Base-by-base conservation (phyloP, 805 yeast genomes). In the Kodamaea fukazawae region DNA sequence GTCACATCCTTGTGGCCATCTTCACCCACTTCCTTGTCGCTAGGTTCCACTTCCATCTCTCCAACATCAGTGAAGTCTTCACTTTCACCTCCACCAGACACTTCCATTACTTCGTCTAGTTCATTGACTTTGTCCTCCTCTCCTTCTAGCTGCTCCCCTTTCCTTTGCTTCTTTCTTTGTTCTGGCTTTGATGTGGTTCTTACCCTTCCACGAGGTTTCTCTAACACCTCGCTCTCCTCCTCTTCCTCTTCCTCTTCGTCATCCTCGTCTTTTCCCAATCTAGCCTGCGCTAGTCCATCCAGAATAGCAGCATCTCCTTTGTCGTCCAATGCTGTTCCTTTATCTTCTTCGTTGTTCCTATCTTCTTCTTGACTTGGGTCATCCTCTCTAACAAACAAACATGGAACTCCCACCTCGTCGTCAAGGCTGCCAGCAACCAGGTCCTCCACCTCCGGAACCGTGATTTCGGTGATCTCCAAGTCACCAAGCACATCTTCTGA, bases 181-280 rank as follows among this genome's bases (percentile, higher is more conserved):
- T n/a, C n/a, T n/a, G n/a, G n/a, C n/a, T n/a, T n/a, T n/a, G n/a
- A n/a, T n/a, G n/a, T n/a, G n/a, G n/a, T n/a, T n/a, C n/a, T n/a
- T n/a, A n/a, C n/a, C n/a, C n/a, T n/a, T n/a, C n/a, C n/a, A n/a
- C n/a, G n/a, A n/a, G n/a, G n/a, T n/a, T n/a, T n/a, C n/a, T n/a
- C n/a, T n/a, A n/a, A n/a, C n/a, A 7, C 23, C 7, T 32, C 18
- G 12, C 14, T 20, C 15, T 42, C 44, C 12, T 40, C 43, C 25
- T 34, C 47, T 4, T 42, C 47, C 29, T 51, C 59, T 15, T 61
- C 41, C 3, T 48, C 47, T 5, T 26, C 31, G 17, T 25, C 37
- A 15, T 27, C 18, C 5, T 6, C 8, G 23, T n/a, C n/a, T n/a
- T n/a, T n/a, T n/a, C n/a, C n/a, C n/a, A n/a, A n/a, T n/a, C n/a